A percentile compares a stretch with the other conserved stretches of the same genome.
Evolutionary conservation across 495 filamentous ascomycete species (phyloP).

Genomic region (Stereocaulon alpinum): DNA sequence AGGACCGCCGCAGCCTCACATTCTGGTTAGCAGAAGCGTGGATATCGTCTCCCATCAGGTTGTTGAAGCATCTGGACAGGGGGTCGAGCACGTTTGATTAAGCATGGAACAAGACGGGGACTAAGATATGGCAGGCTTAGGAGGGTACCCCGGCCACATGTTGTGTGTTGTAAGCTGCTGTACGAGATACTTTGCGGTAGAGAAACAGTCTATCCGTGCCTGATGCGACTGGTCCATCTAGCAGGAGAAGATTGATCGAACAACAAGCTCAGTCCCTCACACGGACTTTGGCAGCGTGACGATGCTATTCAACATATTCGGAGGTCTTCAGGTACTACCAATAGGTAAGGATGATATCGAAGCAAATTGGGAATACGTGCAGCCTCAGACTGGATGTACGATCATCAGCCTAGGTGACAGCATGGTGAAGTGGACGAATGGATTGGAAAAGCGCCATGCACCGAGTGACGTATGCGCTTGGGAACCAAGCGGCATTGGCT

Average conservation of each 20-base stretch:
- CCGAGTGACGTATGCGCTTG: slow-evolving; percentile 24
- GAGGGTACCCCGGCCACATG: too few relatives aligned
- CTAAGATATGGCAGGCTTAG: too few relatives aligned
- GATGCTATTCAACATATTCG: slow-evolving; percentile 24
- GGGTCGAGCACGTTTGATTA: too few relatives aligned
- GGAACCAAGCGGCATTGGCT: not conserved
- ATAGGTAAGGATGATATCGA: slow-evolving; percentile 6
- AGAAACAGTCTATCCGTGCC: not conserved
- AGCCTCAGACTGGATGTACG: slow-evolving; percentile 24
- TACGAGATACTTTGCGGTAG: too few relatives aligned
- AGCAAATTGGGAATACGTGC: slow-evolving; percentile 26
- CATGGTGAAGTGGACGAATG: slow-evolving; percentile 25
- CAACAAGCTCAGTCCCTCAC: slow-evolving; percentile 5
- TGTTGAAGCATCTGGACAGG: too few relatives aligned
- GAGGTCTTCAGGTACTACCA: slow-evolving; percentile 19
- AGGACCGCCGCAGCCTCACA: not conserved
- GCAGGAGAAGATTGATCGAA: too few relatives aligned
- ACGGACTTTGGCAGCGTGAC: slow-evolving; percentile 24
- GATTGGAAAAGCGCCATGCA: slow-evolving; percentile 23
- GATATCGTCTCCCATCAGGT: not conserved
- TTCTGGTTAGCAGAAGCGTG: not conserved
- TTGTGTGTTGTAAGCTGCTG: too few relatives aligned
- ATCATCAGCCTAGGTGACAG: slow-evolving; percentile 31
- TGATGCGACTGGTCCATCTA: not conserved
- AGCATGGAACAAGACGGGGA: too few relatives aligned